Evolutionary conservation across 2,329 filamentous ascomycete species (phyloP).

Genomic region (Stachybotrys chlorohalonatus): DNA sequence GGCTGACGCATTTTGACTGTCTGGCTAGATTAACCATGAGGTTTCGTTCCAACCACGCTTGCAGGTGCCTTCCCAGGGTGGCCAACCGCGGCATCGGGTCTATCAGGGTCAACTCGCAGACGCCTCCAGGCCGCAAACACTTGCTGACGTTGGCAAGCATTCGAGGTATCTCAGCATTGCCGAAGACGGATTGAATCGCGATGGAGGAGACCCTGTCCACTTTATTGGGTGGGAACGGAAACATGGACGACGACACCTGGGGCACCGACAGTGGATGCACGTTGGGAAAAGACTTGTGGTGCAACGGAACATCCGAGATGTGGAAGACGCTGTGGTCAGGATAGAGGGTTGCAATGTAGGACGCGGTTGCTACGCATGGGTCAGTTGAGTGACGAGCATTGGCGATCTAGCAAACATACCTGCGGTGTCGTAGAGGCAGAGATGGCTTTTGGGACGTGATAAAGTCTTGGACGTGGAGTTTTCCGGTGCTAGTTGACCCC

Average conservation of each 20-base stretch:
- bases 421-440: slow-evolving; percentile 43
- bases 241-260: slow-evolving; percentile 3
- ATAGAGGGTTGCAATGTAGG: slow-evolving; percentile 38
- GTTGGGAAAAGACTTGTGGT: slow-evolving; percentile 26
- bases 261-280: slow-evolving; percentile 11
- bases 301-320: slow-evolving; percentile 33
- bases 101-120: slow-evolving; percentile 50
- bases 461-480: not conserved
- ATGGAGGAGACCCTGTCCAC: slow-evolving; percentile 45
- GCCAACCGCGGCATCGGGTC: slow-evolving; percentile 49
- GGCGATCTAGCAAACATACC: slow-evolving; percentile 20
- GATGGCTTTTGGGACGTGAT: slow-evolving; percentile 19
- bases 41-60: slow-evolving; percentile 53
- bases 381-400: not conserved
- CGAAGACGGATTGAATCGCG: slow-evolving; percentile 45
- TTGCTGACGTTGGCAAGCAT: slow-evolving; percentile 48
- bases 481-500: slow-evolving; percentile 2
- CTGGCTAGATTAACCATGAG: slow-evolving; percentile 50
- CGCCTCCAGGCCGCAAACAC: slow-evolving; percentile 44
- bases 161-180: slow-evolving; percentile 45
- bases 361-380: slow-evolving; percentile 30
- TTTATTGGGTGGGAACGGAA: slow-evolving; percentile 28
- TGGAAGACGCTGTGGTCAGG: slow-evolving; percentile 32
- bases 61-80: slow-evolving; percentile 47
- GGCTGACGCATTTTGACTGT: slow-evolving; percentile 49